phyloP scores from a whole-genome alignment of 257 asterid genomes.

The Ilex aquifolium region DNA sequence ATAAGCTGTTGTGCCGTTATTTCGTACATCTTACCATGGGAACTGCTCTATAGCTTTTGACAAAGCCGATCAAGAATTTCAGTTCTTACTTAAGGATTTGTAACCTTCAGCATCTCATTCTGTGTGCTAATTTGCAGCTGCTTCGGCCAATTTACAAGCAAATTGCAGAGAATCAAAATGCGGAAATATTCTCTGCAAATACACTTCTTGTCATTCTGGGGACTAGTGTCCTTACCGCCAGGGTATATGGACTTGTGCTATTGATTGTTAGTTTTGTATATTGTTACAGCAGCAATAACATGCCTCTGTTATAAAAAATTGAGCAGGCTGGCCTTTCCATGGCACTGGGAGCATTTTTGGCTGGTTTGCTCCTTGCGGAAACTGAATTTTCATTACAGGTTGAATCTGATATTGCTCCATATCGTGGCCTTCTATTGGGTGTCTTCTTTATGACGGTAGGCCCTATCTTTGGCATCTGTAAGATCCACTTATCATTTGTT shows the following conservation, averaged over 20 bases:
- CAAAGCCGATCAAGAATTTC: background rate
- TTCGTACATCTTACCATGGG: background rate
- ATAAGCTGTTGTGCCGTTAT: constrained; percentile 1
- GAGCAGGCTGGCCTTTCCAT: constrained; percentile 98
- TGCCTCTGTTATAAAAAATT: background rate
- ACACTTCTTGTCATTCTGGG: constrained; percentile 98
- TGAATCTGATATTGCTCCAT: constrained; percentile 99
- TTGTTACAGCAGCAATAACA: background rate
- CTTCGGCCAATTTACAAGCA: constrained; percentile 97
- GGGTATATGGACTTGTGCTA: constrained; percentile 50
- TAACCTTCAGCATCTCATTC: background rate
- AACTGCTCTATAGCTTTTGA: background rate
- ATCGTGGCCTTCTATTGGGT: constrained; percentile 97
- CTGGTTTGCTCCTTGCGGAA: constrained; percentile 99
- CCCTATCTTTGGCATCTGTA: constrained; percentile 8
- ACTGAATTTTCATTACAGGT: constrained; percentile 98
- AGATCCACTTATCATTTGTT: background rate
- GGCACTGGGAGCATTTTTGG: constrained; percentile 99
- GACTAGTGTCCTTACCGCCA: constrained; percentile 96
- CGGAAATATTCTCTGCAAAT: constrained; percentile 95
- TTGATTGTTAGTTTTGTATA: constrained; percentile 15
- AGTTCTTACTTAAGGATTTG: background rate
- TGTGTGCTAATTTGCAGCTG: constrained; percentile 38
- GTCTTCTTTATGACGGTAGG: constrained; percentile 99
- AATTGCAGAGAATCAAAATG: constrained; percentile 97